Evolutionary conservation across 306 rosid genomes (phyloP), one percentile per base, ranked within the genome.

Genomic region (Biancaea sappan): DNA sequence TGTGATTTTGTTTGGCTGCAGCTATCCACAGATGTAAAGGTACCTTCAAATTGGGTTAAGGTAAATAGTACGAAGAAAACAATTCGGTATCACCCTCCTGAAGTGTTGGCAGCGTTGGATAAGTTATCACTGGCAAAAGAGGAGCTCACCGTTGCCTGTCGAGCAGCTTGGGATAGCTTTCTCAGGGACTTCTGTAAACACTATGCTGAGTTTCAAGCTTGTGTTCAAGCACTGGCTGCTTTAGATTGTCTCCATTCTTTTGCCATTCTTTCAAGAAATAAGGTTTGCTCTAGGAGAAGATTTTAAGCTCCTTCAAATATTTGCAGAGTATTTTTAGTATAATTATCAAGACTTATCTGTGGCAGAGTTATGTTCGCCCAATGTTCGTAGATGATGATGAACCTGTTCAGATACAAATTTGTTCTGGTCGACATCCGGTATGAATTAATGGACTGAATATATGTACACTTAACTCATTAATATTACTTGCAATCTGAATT

Each of bases 391-490:
- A 59, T 56, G 89, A 88, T 47, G 66, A 77, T 59, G 97, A 94
- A 81, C 93, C 96, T 66, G 87, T 80, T 73, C 98, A 91, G 80
- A 90, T 94, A 74, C 87, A 83, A 63, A 81, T 94, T 65, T 69
- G 66, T 71, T 88, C 85, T 80, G 98, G 96, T 66, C 93, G 91
- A 77, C 98, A 94, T 76, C 98, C 96, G 82, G 98, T 94, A 87
- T 72, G 82, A 57, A 64, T 73, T 37, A 69, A 61, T 28, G 48
- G 61, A 79, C 46, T 60, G 38, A 73, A 22, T 66, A 63, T 77
- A 50, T 56, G 14, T 75, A 74, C 25, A 48, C 32, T 76, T 66
- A 34, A 50, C n/a, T n/a, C n/a, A 71, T 63, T 34, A 46, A 47
- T 69, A 25, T 66, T 51, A 51, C 59, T 60, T 40, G 54, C 81